A percentile compares a stretch with the other conserved stretches of the same genome.
phyloP scores from a whole-genome alignment of 202 grass and related monocot species.

The Carex sylvatica region DNA sequence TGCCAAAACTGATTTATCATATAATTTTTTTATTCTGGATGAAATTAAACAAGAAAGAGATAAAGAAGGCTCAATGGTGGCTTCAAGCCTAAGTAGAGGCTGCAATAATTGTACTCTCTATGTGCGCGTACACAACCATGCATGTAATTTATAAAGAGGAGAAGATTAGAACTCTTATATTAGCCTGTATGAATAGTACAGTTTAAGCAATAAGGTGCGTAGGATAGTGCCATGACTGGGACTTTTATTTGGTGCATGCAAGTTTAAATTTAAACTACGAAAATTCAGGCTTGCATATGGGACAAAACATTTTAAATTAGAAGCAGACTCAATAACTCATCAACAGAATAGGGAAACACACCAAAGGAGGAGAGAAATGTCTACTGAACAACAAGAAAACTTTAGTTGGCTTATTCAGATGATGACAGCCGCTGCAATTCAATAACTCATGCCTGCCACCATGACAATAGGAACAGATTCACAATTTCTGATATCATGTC shows the following conservation, averaged over 20 bases:
- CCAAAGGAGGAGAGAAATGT: neutral
- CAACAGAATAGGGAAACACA: neutral
- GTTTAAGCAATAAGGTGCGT: neutral
- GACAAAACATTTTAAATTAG: neutral
- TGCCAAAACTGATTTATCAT: neutral
- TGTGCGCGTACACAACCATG: neutral
- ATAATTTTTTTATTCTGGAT: neutral
- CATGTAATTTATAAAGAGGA: neutral
- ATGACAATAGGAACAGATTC: neutral
- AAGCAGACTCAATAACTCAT: neutral
- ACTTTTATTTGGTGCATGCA: neutral
- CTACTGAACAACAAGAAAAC: neutral
- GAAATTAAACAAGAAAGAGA: neutral
- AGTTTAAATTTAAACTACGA: neutral
- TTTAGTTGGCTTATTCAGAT: neutral
- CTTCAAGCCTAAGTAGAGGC: neutral
- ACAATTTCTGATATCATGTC: neutral
- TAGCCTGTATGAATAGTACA: neutral
- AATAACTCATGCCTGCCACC: neutral
- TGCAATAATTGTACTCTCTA: too few species aligned
- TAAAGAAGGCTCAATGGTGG: neutral
- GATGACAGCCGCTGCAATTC: neutral
- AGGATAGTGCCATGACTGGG: neutral
- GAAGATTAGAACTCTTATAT: neutral
- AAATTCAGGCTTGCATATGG: neutral